Evolutionary conservation across 495 filamentous ascomycete species (phyloP).

Genomic region (Podospora tetraspora): DNA sequence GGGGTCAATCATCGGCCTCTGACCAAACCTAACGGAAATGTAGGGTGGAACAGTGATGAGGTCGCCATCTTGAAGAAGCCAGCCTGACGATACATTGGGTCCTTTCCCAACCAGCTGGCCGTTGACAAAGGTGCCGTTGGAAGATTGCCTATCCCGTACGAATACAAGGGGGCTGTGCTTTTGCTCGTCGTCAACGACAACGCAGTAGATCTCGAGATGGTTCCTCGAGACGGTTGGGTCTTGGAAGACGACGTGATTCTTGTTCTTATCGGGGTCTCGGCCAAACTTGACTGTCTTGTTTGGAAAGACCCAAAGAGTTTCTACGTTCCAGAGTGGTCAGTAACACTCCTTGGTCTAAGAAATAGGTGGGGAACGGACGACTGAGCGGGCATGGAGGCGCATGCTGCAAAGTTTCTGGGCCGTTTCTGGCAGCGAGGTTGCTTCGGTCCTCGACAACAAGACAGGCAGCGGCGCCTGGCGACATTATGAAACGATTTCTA

Average conservation of each 20-base stretch:
- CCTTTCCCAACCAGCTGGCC: conserved; percentile 38
- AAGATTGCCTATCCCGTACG: conserved; percentile 53
- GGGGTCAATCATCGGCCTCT: not conserved
- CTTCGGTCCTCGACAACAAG: conserved; percentile 18
- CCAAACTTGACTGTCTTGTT: conserved; percentile 34
- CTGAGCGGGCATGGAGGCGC: not conserved
- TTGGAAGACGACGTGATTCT: conserved; percentile 38
- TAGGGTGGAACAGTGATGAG: conserved; percentile 39
- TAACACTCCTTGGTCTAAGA: not conserved
- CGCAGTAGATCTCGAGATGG: conserved; percentile 59
- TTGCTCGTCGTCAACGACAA: conserved; percentile 42
- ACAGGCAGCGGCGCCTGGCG: conserved; percentile 6
- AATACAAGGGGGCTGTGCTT: conserved; percentile 50
- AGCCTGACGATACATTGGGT: conserved; percentile 26
- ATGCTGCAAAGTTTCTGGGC: not conserved
- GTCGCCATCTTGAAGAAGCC: conserved; percentile 54
- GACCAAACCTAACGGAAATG: conserved; percentile 32
- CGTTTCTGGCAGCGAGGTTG: conserved; percentile 6
- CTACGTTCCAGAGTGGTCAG: conserved; percentile 1
- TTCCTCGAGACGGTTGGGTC: conserved; percentile 49
- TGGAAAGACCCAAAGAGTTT: conserved; percentile 18
- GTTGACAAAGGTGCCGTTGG: conserved; percentile 54
- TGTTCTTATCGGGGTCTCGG: conserved; percentile 25
- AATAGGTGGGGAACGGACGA: not conserved
- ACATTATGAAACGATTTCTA: not conserved